Base-by-base conservation (phyloP, 1,139 yeast species). In the Lodderomyces parapsilosis region DNA sequence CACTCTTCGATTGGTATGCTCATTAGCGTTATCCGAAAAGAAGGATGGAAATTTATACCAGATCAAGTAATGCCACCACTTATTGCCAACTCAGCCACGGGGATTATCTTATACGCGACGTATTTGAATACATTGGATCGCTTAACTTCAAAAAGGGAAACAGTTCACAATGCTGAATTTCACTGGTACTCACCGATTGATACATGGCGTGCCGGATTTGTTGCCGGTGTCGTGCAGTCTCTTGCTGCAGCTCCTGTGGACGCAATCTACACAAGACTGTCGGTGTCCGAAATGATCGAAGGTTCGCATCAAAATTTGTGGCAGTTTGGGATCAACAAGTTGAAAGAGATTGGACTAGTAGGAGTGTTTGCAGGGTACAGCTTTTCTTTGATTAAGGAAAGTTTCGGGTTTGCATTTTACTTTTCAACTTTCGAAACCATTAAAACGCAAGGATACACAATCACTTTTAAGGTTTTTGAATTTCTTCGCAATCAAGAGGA, bases 241-340 rank as follows among this genome's bases (percentile, higher is more conserved):
- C 65, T 88, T n/a, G 93, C 90, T 1, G 96, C 96, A 1, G 95
- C 97, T 1, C 98, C 98, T 0, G 76, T 91, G 2, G 97, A 91
- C 63, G 96, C 97, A 7, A 82, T 91, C 6, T 87, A 86, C 55
- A 81, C 96, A 1, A 72, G 97, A 52, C 86, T 90, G 57, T 74
- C 83, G 1, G 85, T 89, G 1, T 77, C 85, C 5, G 96, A 88
- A 52, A 66, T 89, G 49, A 63, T 89, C 20, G 75, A 75, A 43
- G 88, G 90, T 4, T 72, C 76, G 31, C 87, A 86, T 59, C 79
- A 78, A 42, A 83, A 86, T 46, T 61, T 90, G 46, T 88, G 96
- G 95, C 64, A 68, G 30, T 91, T 88, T 62, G 91, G 94, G 0
- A 60, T 76, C 38, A 71, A 74, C 43, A 88, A 89, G 55, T 65